Conservation (phyloP, 495 filamentous ascomycete species). For the Hypoxylon crocopeplum region DNA sequence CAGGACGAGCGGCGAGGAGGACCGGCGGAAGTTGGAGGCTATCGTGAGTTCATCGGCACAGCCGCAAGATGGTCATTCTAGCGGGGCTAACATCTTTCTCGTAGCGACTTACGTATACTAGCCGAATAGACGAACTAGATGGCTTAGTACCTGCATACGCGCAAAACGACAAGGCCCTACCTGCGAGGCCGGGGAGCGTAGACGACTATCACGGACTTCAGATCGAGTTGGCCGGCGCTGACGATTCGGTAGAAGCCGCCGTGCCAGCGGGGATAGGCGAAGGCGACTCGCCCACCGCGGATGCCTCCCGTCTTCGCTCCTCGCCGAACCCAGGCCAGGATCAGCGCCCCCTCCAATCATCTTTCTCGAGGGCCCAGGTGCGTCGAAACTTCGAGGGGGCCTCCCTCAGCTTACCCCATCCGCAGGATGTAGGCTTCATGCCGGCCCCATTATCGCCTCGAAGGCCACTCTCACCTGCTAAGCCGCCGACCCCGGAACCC, state of each 20-base stretch:
- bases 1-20: slow-evolving; percentile 81
- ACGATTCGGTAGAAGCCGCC: slow-evolving; percentile 54
- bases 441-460: slow-evolving; percentile 72
- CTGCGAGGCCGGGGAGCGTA: slow-evolving; percentile 73
- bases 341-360: slow-evolving; percentile 48
- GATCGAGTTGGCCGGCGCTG: slow-evolving; percentile 57
- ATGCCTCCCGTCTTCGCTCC: slow-evolving; percentile 31
- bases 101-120: slow-evolving; percentile 87
- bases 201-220: slow-evolving; percentile 65
- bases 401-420: slow-evolving; percentile 46
- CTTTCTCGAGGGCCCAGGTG: slow-evolving; percentile 55
- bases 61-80: not conserved
- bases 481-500: slow-evolving; percentile 48
- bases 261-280: slow-evolving; percentile 52
- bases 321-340: slow-evolving; percentile 30
- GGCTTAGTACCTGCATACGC: slow-evolving; percentile 67
- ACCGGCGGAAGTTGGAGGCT: slow-evolving; percentile 85
- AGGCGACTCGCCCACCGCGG: slow-evolving; percentile 35
- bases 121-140: slow-evolving; percentile 82
- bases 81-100: slow-evolving; percentile 11
- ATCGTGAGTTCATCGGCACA: slow-evolving; percentile 71
- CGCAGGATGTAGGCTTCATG: slow-evolving; percentile 60
- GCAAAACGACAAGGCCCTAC: slow-evolving; percentile 72
- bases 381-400: slow-evolving; percentile 46
- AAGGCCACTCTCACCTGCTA: slow-evolving; percentile 53